Base-by-base conservation (phyloP, 129 eudicot genomes). In the Chrysanthemum lavandulifolium region DNA sequence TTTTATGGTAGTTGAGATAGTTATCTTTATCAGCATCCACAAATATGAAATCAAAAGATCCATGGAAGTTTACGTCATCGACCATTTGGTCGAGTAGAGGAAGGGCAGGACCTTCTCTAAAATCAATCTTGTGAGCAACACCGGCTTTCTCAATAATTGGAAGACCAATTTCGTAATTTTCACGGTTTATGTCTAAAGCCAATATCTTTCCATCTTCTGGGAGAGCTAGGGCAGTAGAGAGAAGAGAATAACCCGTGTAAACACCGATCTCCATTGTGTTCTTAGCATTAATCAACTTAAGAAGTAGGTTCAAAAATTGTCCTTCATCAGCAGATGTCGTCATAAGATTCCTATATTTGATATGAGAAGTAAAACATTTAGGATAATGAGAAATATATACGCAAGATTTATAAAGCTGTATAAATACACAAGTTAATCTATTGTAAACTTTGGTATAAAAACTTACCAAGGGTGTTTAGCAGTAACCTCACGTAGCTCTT, bases 321-420 rank as follows among this genome's bases (percentile, higher is more conserved):
- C 89, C 86, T 81, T 85, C 89, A 75, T 85, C 89, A 0, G 89
- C 89, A 10, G 89, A 85, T 1, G 86, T 85, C 0, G 89, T 85
- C 86, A 85, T 82, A 0, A 85, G 61, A 66, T 85, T 85, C 89
- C 86, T 85, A 13, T 13, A 36, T 14, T 52, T 52, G 14, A 36
- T 12, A 5, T 33, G 3, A 65, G 36, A 66, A 75, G 6, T 23
- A 40, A 6, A 25, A 18, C 25, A 60, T 29, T 33, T 77, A 61
- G 69, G 59, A 69, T 31, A 59, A 40, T 21, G 2, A n/a, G n/a
- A 77, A 36, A 21, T 57, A 70, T 60, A 82, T 74, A 67, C 57
- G 63, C 69, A 82, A 40, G 9, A 2, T 8, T 40, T 40, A 40
- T 40, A 40, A 6, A 6, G 9, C 4, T 33, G 47, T 31, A 1